phyloP scores from a whole-genome alignment of 2,329 filamentous ascomycete species.

The Curvularia verruculosa region DNA sequence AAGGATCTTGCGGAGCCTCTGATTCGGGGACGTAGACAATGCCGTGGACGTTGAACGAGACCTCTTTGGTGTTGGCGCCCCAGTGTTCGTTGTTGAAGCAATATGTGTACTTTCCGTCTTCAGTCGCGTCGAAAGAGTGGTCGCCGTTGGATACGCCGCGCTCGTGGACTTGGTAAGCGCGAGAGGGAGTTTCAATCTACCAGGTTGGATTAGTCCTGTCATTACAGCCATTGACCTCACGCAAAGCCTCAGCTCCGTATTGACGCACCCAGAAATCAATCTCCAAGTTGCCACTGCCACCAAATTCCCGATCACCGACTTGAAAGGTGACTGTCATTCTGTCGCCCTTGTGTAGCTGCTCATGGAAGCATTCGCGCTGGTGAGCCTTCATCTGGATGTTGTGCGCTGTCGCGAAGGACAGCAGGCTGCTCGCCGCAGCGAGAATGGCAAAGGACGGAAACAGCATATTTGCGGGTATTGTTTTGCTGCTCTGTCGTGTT shows the following conservation, averaged over 20 bases:
- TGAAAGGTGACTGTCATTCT: conserved; percentile 99
- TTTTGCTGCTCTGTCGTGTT: conserved; percentile 20
- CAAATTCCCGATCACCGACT: conserved; percentile 95
- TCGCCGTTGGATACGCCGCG: conserved; percentile 86
- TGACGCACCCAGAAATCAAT: conserved; percentile 91
- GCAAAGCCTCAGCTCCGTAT: background rate
- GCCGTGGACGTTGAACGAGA: conserved; percentile 98
- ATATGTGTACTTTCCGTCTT: conserved; percentile 91
- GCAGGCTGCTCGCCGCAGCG: conserved; percentile 60
- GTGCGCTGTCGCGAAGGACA: conserved; percentile 75
- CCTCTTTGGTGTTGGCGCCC: conserved; percentile 95
- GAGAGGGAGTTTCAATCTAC: conserved; percentile 78
- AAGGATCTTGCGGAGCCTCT: conserved; percentile 81
- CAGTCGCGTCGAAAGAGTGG: conserved; percentile 83
- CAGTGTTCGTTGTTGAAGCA: conserved; percentile 99
- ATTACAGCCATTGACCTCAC: background rate
- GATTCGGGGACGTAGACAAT: conserved; percentile 95
- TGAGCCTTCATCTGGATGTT: conserved; percentile 95
- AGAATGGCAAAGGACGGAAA: conserved; percentile 47
- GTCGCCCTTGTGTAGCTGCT: conserved; percentile 89
- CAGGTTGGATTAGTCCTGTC: conserved; percentile 14
- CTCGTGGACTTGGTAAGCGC: conserved; percentile 78
- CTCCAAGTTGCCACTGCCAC: conserved; percentile 89
- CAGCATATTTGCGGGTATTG: conserved; percentile 39
- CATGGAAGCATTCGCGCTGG: conserved; percentile 97